Conservation (phyloP, 106 monocot genomes). For the Ottelia alismoides region DNA sequence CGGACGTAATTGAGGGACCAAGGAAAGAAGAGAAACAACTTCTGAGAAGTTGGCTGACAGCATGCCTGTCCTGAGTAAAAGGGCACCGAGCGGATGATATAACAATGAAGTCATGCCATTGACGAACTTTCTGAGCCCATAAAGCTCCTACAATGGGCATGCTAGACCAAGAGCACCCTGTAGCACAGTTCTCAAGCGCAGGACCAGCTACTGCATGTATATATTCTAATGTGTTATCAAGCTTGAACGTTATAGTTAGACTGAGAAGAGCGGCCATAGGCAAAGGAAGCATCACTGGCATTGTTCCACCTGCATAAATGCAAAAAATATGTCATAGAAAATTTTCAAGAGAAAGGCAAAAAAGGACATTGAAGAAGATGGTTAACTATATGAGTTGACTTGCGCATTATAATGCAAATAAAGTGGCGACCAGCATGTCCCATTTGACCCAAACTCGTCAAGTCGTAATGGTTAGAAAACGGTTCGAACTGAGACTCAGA, state of each 20-base stretch:
- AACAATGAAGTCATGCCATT: constrained; percentile 91
- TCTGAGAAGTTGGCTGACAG: constrained; percentile 52
- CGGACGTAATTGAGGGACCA: constrained; percentile 15
- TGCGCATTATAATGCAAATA: no score
- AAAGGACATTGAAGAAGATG: no score
- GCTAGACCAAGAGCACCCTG: constrained; percentile 73
- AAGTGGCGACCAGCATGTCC: no score
- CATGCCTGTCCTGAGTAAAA: constrained; percentile 59
- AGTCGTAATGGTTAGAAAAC: no score
- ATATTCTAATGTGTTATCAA: constrained; percentile 65
- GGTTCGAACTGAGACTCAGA: no score
- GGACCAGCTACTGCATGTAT: constrained; percentile 44
- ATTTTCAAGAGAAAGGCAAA: no score
- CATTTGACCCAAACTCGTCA: no score
- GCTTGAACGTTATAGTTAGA: constrained; percentile 90
- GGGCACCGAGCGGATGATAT: constrained; percentile 59
- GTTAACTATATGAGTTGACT: no score
- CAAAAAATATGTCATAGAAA: no score
- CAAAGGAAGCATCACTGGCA: constrained; percentile 67
- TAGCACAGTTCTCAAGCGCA: constrained; percentile 79
- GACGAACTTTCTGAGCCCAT: constrained; percentile 75
- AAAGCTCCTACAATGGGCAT: constrained; percentile 84
- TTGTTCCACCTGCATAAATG: constrained; percentile 34
- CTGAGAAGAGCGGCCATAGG: constrained; percentile 94
- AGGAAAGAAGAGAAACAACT: constrained; percentile 83